Conservation (phyloP, 2,329 filamentous ascomycete species). For the Sporothrix brasiliensis region DNA sequence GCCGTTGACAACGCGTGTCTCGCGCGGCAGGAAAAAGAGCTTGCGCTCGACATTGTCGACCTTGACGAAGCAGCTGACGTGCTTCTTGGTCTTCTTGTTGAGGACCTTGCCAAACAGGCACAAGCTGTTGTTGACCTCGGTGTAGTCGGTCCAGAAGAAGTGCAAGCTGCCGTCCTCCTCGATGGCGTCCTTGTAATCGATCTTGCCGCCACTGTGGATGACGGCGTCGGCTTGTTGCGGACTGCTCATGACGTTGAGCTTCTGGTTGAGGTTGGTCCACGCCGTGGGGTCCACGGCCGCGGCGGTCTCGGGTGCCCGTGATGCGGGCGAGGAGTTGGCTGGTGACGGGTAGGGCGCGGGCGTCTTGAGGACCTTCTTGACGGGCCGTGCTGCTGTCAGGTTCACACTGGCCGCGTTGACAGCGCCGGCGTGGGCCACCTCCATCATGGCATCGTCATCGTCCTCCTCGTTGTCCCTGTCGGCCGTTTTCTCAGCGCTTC, state of each 20-base stretch:
- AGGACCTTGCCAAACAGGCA: slow-evolving; percentile 96
- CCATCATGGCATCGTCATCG: slow-evolving; percentile 82
- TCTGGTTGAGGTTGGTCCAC: slow-evolving; percentile 86
- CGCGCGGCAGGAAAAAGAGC: slow-evolving; percentile 86
- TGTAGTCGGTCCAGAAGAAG: slow-evolving; percentile 98
- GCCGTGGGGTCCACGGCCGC: slow-evolving; percentile 73
- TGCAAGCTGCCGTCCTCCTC: slow-evolving; percentile 89
- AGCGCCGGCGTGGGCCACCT: slow-evolving; percentile 75
- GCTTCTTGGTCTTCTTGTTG: slow-evolving; percentile 77
- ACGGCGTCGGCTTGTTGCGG: slow-evolving; percentile 59
- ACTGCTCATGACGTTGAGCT: slow-evolving; percentile 81
- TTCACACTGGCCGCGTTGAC: slow-evolving; percentile 76
- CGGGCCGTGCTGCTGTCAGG: slow-evolving; percentile 75
- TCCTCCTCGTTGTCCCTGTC: slow-evolving; percentile 64
- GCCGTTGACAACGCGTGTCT: slow-evolving; percentile 60
- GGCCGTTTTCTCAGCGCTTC: slow-evolving; percentile 49
- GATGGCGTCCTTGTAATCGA: slow-evolving; percentile 81
- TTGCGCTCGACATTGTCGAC: slow-evolving; percentile 92
- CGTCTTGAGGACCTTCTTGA: slow-evolving; percentile 72
- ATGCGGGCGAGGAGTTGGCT: slow-evolving; percentile 72
- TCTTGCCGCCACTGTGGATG: slow-evolving; percentile 82
- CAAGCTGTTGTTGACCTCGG: slow-evolving; percentile 84
- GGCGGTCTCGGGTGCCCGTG: slow-evolving; percentile 43
- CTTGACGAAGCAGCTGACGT: slow-evolving; percentile 93
- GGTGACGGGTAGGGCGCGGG: slow-evolving; percentile 67